Percentiles rank a stretch among this genome's conserved stretches.
Conservation (phyloP, 192 early-diverging fungal genomes). For the Coemansia erecta region DNA sequence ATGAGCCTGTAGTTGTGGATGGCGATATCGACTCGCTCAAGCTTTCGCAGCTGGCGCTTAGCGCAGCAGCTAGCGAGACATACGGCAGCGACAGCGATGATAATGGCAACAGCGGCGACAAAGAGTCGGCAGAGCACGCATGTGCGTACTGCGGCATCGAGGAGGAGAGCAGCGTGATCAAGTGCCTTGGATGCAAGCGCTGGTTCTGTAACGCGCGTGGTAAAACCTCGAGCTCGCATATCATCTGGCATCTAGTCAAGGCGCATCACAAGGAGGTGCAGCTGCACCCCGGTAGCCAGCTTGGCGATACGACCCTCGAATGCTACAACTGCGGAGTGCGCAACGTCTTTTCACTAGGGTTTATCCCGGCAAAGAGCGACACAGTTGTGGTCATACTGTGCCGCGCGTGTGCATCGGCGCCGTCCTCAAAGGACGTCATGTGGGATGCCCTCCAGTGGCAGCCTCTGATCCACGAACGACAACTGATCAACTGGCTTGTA, state of each 20-base stretch:
- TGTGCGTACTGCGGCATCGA: slow-evolving; percentile 96
- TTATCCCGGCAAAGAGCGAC: slow-evolving; percentile 97
- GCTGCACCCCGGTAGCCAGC: slow-evolving; percentile 87
- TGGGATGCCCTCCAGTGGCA: slow-evolving; percentile 98
- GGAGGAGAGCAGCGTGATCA: slow-evolving; percentile 78
- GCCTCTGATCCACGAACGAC: slow-evolving; percentile 93
- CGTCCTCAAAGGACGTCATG: slow-evolving; percentile 87
- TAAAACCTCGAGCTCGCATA: slow-evolving; percentile 88
- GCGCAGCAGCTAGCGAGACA: slow-evolving; percentile 8
- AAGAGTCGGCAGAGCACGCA: slow-evolving; percentile 72
- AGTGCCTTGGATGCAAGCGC: slow-evolving; percentile 87
- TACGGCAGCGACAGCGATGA: slow-evolving; percentile 51
- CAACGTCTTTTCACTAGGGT: slow-evolving; percentile 95
- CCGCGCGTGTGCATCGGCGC: slow-evolving; percentile 87
- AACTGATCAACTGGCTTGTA: slow-evolving; percentile 93
- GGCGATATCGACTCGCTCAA: slow-evolving; percentile 25
- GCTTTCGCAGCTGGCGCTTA: slow-evolving; percentile 36
- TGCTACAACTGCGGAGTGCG: slow-evolving; percentile 96
- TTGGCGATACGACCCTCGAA: slow-evolving; percentile 93
- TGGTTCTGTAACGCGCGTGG: slow-evolving; percentile 98
- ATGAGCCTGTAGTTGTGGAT: neutral
- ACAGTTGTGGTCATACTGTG: slow-evolving; percentile 97
- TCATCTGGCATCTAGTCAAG: slow-evolving; percentile 90
- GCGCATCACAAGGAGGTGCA: slow-evolving; percentile 93
- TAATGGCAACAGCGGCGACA: slow-evolving; percentile 37